Percentiles rank a stretch among this genome's conserved stretches.
Conservation (phyloP, 805 yeast genomes). For the Barnettozyma wickerhamii region DNA sequence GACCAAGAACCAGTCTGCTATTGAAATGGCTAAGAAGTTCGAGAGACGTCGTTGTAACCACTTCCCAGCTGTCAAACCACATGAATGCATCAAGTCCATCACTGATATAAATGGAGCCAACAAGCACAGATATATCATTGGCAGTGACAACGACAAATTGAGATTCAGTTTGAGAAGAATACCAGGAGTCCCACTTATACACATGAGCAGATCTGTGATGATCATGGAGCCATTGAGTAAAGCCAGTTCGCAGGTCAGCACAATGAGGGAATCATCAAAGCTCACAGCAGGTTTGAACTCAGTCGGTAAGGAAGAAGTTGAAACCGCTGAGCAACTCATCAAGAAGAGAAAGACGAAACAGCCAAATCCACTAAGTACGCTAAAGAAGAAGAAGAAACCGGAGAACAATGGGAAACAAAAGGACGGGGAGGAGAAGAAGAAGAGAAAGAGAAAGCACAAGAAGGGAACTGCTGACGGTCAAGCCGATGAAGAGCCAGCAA, state of each 20-base stretch:
- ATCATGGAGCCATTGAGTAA: constrained; percentile 90
- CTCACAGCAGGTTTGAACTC: constrained; percentile 77
- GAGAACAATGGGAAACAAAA: constrained; percentile 14
- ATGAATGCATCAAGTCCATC: constrained; percentile 71
- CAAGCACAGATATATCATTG: constrained; percentile 88
- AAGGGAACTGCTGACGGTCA: constrained; percentile 7
- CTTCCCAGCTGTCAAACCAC: constrained; percentile 56
- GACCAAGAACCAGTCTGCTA: constrained; percentile 67
- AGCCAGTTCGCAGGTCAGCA: constrained; percentile 52
- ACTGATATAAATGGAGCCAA: constrained; percentile 70
- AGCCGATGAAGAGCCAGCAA: constrained; percentile 16
- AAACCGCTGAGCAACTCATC: constrained; percentile 20
- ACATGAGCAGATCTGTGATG: constrained; percentile 89
- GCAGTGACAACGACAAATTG: constrained; percentile 66
- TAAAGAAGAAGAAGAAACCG: constrained; percentile 54
- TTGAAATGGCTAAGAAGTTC: constrained; percentile 72
- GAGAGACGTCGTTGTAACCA: constrained; percentile 96
- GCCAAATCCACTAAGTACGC: constrained; percentile 89
- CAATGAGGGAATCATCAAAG: constrained; percentile 57
- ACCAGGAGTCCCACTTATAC: constrained; percentile 89
- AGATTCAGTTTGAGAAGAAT: constrained; percentile 65
- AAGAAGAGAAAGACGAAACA: constrained; percentile 65
- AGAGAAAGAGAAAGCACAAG: constrained; percentile 22
- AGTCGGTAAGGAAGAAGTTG: constrained; percentile 45
- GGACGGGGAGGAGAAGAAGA: constrained; percentile 16